Percentiles rank a stretch among this genome's conserved stretches.
Evolutionary conservation across 805 yeast species (phyloP).

Genomic region (Candida rishiriensis): DNA sequence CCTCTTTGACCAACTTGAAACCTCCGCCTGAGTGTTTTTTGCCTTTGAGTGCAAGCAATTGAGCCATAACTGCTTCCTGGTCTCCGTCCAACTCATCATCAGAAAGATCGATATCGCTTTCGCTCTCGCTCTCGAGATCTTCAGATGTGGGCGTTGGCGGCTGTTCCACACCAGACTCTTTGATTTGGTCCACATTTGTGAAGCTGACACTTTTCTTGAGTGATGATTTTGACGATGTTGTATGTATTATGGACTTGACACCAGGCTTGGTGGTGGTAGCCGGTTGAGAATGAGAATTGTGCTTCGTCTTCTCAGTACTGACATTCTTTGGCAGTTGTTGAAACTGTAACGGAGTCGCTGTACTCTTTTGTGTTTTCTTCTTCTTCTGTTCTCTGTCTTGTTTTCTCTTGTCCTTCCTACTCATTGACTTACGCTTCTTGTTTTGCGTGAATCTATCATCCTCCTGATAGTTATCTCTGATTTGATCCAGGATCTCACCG

Average conservation of each 20-base stretch:
- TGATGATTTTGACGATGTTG: neutral
- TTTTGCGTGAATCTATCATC: conserved; percentile 22
- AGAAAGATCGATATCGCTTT: conserved; percentile 9
- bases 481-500: conserved; percentile 38
- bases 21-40: neutral
- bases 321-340: conserved; percentile 2
- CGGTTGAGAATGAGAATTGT: neutral
- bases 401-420: conserved; percentile 37
- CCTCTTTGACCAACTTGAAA: conserved; percentile 5
- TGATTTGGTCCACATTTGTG: conserved; percentile 13
- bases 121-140: conserved; percentile 5
- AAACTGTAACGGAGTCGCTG: neutral
- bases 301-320: conserved; percentile 1
- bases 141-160: neutral
- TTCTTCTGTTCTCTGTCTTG: conserved; percentile 33
- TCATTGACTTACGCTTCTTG: conserved; percentile 22
- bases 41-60: conserved; percentile 3
- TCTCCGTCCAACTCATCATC: conserved; percentile 12
- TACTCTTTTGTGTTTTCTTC: conserved; percentile 14
- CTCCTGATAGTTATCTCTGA: conserved; percentile 32
- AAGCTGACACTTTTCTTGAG: conserved; percentile 16
- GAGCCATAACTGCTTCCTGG: conserved; percentile 20
- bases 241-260: neutral
- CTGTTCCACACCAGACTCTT: conserved; percentile 5
- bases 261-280: neutral